Percentiles rank a stretch among this genome's conserved stretches.
Conservation (phyloP, 306 rosid species). For the Fragaria nilgerrensis region DNA sequence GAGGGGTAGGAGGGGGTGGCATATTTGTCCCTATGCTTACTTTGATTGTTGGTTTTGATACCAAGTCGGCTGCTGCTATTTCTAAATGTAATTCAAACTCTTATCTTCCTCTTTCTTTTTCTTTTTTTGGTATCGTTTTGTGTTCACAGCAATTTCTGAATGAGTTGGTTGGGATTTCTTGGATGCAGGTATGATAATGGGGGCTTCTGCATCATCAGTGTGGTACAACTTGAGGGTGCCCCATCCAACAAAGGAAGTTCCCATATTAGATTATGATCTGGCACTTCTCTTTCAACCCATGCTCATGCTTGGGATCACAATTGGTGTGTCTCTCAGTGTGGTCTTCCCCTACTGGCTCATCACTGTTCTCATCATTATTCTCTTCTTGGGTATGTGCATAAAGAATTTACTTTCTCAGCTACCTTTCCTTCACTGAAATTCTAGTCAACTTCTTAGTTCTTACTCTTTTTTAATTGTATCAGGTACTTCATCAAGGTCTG, state of each 20-base stretch:
- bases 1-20: constrained; percentile 98
- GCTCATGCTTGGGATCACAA: constrained; percentile 91
- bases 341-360: constrained; percentile 97
- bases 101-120: not conserved
- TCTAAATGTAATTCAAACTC: constrained; percentile 61
- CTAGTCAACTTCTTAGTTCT: not conserved
- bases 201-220: constrained; percentile 83
- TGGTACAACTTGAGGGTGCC: constrained; percentile 90
- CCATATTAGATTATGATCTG: constrained; percentile 78
- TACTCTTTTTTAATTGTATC: not conserved
- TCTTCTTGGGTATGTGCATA: constrained; percentile 51
- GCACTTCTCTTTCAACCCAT: constrained; percentile 91
- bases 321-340: constrained; percentile 85
- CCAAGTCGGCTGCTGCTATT: constrained; percentile 93
- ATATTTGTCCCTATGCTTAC: constrained; percentile 96
- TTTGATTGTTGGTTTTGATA: constrained; percentile 80
- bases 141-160: not conserved
- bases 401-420: not conserved
- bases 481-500: constrained; percentile 90
- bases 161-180: not conserved
- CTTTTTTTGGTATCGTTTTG: not conserved
- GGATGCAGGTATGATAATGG: constrained; percentile 88
- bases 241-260: constrained; percentile 81
- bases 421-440: not conserved
- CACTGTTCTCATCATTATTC: constrained; percentile 80